Evolutionary conservation across 768 basidiomycete genomes (phyloP).

Genomic region (Kwoniella sp.): DNA sequence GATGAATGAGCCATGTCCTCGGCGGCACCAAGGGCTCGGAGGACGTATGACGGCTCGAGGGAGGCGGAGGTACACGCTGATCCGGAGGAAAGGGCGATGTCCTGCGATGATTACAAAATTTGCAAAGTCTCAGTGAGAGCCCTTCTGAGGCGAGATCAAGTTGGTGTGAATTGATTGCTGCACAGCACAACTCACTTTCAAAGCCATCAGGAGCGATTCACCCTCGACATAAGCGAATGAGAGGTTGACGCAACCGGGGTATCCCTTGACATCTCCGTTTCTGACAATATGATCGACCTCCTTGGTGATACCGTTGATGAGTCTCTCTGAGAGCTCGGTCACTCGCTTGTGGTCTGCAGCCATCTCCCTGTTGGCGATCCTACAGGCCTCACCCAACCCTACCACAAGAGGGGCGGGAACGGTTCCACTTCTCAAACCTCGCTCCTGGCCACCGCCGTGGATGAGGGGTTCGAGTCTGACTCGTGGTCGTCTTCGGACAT

Average conservation of each 20-base stretch:
- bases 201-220: conserved; percentile 93
- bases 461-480: conserved; percentile 93
- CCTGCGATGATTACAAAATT: too few relatives aligned
- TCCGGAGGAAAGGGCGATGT: conserved; percentile 95
- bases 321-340: conserved; percentile 72
- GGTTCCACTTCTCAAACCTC: conserved; percentile 93
- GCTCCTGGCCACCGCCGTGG: conserved; percentile 95
- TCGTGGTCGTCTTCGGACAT: conserved; percentile 86
- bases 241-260: conserved; percentile 93
- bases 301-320: conserved; percentile 77
- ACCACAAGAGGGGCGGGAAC: conserved; percentile 83
- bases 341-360: conserved; percentile 78
- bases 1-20: conserved; percentile 99
- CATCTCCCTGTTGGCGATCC: conserved; percentile 92
- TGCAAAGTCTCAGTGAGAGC: too few relatives aligned
- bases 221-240: conserved; percentile 97
- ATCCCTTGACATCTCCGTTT: conserved; percentile 89
- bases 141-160: neutral
- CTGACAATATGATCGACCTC: conserved; percentile 88
- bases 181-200: conserved; percentile 68
- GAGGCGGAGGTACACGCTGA: conserved; percentile 99
- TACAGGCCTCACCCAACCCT: conserved; percentile 91
- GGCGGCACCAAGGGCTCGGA: conserved; percentile 93
- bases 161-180: neutral
- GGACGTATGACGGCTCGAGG: conserved; percentile 95